These are phyloP conservation scores for Diutina sp. DNA, from an alignment of 1,139 yeast genomes.

Conservation along the genomic window DNA sequence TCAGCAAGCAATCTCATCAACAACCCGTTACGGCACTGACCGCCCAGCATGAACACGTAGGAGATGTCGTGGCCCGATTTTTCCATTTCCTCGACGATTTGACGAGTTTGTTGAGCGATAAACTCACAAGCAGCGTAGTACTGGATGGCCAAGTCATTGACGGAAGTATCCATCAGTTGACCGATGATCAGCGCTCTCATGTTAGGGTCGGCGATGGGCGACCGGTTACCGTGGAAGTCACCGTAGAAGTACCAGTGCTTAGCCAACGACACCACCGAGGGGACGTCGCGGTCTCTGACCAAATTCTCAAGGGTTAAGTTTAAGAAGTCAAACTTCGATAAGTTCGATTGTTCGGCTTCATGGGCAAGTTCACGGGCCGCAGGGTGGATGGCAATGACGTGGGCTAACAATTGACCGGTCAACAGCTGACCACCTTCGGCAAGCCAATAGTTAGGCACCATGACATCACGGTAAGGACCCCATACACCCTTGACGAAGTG, in stretches of 20 bases:
- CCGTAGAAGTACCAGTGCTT: constrained; percentile 87
- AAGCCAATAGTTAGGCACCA: constrained; percentile 82
- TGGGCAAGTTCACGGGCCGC: constrained; percentile 63
- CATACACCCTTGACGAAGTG: constrained; percentile 93
- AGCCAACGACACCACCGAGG: constrained; percentile 72
- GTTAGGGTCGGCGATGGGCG: constrained; percentile 88
- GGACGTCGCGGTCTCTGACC: constrained; percentile 38
- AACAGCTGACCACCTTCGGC: constrained; percentile 99
- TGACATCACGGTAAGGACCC: constrained; percentile 95
- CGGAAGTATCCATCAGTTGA: constrained; percentile 77
- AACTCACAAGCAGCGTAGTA: constrained; percentile 94
- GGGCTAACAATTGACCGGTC: constrained; percentile 88
- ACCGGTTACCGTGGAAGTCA: constrained; percentile 91
- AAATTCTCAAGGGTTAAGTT: constrained; percentile 63
- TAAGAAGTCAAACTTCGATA: constrained; percentile 72
- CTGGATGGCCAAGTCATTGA: constrained; percentile 73
- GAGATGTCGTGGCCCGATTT: constrained; percentile 64
- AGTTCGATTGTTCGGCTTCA: constrained; percentile 47
- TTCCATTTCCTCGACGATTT: constrained; percentile 78
- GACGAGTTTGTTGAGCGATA: constrained; percentile 95
- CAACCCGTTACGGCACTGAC: constrained; percentile 87
- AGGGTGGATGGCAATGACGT: constrained; percentile 83
- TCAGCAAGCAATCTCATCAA: constrained; percentile 85
- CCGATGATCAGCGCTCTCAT: constrained; percentile 95
- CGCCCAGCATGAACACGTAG: constrained; percentile 85